These are phyloP conservation scores for Pistacia vera DNA, from an alignment of 345 rosid genomes.

Conservation along the genomic window DNA sequence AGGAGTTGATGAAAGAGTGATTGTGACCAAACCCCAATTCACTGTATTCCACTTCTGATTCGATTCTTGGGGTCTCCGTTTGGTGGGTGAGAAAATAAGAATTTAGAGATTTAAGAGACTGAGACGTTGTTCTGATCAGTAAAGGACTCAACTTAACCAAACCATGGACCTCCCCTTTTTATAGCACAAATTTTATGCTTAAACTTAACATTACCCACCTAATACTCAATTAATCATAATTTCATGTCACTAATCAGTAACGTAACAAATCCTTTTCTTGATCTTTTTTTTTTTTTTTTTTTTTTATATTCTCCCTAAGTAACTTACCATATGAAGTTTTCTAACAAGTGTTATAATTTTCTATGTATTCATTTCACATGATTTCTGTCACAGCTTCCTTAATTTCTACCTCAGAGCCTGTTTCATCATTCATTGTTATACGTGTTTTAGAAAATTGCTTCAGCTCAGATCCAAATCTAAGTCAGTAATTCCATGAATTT, in stretches of 20 bases:
- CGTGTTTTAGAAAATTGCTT: neutral
- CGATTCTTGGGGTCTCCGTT: constrained; percentile 35
- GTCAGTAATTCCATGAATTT: constrained; percentile 29
- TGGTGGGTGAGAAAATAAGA: constrained; percentile 26
- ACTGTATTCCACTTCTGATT: constrained; percentile 39
- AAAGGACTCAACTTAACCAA: constrained; percentile 19
- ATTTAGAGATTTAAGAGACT: constrained; percentile 33
- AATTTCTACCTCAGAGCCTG: constrained; percentile 20
- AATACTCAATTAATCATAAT: neutral
- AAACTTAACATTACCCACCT: neutral
- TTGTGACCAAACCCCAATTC: constrained; percentile 36
- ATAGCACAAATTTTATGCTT: constrained; percentile 22
- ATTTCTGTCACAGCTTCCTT: no score
- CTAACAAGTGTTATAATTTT: no score
- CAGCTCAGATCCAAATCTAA: constrained; percentile 39
- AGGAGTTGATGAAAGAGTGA: constrained; percentile 23
- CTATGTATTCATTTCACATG: no score
- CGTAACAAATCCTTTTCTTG: no score
- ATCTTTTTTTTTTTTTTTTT: no score
- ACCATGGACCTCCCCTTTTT: constrained; percentile 29
- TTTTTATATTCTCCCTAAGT: no score
- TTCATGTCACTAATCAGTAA: neutral
- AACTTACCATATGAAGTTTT: no score
- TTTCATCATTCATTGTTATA: neutral
- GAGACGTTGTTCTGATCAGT: constrained; percentile 42